These are phyloP conservation scores for Populus pruinosa DNA, from an alignment of 345 rosid genomes.

Conservation along the genomic window DNA sequence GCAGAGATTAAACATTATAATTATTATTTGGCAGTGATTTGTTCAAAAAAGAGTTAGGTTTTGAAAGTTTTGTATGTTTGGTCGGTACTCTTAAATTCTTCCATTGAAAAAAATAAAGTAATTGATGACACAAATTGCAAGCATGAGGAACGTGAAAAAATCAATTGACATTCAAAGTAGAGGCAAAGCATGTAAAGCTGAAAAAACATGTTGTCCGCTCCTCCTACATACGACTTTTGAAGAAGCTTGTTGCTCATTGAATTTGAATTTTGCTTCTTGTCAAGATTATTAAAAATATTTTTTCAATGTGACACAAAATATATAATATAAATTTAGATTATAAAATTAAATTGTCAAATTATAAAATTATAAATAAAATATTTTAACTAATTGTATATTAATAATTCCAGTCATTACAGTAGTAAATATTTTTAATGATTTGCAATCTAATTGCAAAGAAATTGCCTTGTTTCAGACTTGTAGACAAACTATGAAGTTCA, in stretches of 20 bases:
- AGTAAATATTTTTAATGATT: too few species aligned
- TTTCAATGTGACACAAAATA: too few species aligned
- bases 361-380: too few species aligned
- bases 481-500: too few species aligned
- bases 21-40: neutral
- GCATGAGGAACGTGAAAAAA: neutral
- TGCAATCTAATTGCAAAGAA: too few species aligned
- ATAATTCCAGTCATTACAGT: too few species aligned
- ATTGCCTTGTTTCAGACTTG: too few species aligned
- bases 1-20: neutral
- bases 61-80: neutral
- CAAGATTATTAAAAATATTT: neutral
- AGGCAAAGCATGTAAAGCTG: neutral
- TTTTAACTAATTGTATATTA: too few species aligned
- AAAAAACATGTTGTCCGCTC: neutral
- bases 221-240: neutral
- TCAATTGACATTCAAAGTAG: neutral
- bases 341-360: too few species aligned
- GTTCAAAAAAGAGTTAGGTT: neutral
- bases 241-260: neutral
- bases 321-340: too few species aligned
- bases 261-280: neutral
- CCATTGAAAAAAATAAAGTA: neutral
- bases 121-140: neutral
- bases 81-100: neutral